phyloP scores from a whole-genome alignment of 306 rosid genomes.

The Prunus davidiana region DNA sequence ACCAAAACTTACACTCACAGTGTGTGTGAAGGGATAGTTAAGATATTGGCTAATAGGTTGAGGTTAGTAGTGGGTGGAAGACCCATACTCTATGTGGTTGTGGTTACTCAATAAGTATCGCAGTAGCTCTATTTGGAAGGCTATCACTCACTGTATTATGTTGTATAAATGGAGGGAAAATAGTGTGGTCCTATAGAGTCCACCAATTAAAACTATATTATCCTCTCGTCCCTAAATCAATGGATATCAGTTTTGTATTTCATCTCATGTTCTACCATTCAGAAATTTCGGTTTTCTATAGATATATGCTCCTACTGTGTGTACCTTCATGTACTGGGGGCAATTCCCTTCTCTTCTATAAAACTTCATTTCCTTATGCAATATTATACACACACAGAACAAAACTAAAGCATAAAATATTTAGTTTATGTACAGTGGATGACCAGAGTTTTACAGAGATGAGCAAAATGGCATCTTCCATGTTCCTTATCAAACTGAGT shows the following conservation, averaged over 20 bases:
- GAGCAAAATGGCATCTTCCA: neutral
- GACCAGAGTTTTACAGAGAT: neutral
- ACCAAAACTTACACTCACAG: too few relatives aligned
- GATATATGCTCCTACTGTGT: neutral
- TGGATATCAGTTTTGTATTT: neutral
- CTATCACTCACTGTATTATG: neutral
- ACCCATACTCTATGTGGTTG: neutral
- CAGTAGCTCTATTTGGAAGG: neutral
- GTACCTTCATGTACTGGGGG: neutral
- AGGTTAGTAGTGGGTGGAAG: too few relatives aligned
- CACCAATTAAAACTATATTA: neutral
- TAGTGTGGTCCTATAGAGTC: neutral
- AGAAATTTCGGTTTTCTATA: neutral
- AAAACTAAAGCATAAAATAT: neutral
- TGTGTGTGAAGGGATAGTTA: too few relatives aligned
- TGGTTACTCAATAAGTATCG: neutral
- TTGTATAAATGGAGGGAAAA: neutral
- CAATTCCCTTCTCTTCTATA: neutral
- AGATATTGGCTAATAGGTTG: too few relatives aligned
- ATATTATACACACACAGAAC: neutral
- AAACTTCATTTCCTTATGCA: neutral
- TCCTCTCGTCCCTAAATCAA: neutral
- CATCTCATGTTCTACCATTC: neutral
- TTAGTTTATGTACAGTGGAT: neutral
- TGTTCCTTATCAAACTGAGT: neutral